These are phyloP conservation scores for Ascoidea tarda DNA, from an alignment of 805 yeast species.

Conservation along the genomic window DNA sequence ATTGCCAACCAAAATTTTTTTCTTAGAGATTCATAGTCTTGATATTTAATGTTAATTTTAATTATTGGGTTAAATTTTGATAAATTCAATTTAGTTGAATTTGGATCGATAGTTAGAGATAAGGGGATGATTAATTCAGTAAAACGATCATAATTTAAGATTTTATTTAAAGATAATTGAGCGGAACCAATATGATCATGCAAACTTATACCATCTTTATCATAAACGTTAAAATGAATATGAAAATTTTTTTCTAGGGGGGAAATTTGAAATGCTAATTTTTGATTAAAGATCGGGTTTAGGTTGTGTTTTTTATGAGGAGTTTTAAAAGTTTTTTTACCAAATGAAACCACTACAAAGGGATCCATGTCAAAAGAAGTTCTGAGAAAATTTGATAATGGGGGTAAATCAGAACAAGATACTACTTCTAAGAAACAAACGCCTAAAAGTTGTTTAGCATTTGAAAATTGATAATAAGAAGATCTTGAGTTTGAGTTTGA, in stretches of 20 bases:
- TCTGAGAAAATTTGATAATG: constrained; percentile 45
- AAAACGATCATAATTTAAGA: constrained; percentile 22
- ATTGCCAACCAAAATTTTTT: constrained; percentile 58
- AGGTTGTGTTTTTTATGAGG: constrained; percentile 72
- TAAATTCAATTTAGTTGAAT: constrained; percentile 7
- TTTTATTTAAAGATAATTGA: constrained; percentile 37
- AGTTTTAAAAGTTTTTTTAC: constrained; percentile 76
- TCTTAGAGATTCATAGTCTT: constrained; percentile 50
- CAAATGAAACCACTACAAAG: constrained; percentile 82
- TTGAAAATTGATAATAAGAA: constrained; percentile 20
- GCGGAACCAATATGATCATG: constrained; percentile 73
- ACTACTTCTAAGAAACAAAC: constrained; percentile 65
- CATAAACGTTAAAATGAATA: constrained; percentile 61
- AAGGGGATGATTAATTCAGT: not conserved
- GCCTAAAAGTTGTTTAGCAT: constrained; percentile 37
- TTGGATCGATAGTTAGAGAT: constrained; percentile 1
- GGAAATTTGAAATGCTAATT: constrained; percentile 64
- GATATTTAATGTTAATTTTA: constrained; percentile 46
- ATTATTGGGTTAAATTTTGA: constrained; percentile 35
- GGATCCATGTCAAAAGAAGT: constrained; percentile 94
- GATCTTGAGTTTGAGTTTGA: constrained; percentile 5
- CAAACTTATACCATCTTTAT: constrained; percentile 69
- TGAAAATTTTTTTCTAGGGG: constrained; percentile 52
- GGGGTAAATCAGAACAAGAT: constrained; percentile 68
- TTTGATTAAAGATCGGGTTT: constrained; percentile 72